Conservation (phyloP, 352 stramenopile genomes). For the Globisporangium cystogenes region DNA sequence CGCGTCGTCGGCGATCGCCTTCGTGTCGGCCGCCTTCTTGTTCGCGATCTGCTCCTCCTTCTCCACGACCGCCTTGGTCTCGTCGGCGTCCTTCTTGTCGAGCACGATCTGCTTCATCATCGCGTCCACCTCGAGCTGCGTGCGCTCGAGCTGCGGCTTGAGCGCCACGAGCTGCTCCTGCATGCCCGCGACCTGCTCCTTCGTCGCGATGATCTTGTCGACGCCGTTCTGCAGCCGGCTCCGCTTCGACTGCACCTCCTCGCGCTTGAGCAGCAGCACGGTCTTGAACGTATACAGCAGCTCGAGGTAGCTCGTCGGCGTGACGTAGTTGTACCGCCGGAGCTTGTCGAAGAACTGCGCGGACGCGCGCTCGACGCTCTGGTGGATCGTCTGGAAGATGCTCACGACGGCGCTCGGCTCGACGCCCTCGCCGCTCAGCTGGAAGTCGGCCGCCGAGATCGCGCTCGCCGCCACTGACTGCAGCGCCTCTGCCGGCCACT, state of each 20-base stretch:
- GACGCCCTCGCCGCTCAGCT: slow-evolving; percentile 34
- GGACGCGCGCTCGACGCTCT: slow-evolving; percentile 83
- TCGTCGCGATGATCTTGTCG: slow-evolving; percentile 92
- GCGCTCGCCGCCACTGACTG: slow-evolving; percentile 74
- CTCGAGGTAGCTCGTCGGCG: slow-evolving; percentile 92
- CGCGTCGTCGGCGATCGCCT: slow-evolving; percentile 90
- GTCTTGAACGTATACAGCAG: slow-evolving; percentile 92
- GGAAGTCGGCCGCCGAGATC: slow-evolving; percentile 56
- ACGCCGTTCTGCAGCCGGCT: slow-evolving; percentile 88
- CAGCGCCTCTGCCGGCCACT: slow-evolving; percentile 81
- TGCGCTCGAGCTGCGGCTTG: slow-evolving; percentile 90
- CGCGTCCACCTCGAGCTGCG: slow-evolving; percentile 89
- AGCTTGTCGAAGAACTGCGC: slow-evolving; percentile 85
- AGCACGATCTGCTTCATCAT: slow-evolving; percentile 94
- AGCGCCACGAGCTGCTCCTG: slow-evolving; percentile 90
- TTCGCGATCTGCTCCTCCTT: slow-evolving; percentile 90
- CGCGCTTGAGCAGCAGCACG: slow-evolving; percentile 83
- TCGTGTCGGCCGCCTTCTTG: slow-evolving; percentile 90
- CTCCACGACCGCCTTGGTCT: slow-evolving; percentile 88
- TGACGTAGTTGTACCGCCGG: slow-evolving; percentile 92
- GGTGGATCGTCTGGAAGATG: slow-evolving; percentile 85
- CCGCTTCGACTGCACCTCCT: slow-evolving; percentile 84
- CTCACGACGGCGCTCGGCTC: slow-evolving; percentile 51
- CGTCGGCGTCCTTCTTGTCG: slow-evolving; percentile 89
- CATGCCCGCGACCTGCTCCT: slow-evolving; percentile 90